These are phyloP conservation scores for Delphinella strobiligena DNA, from an alignment of 2,329 filamentous ascomycete genomes.

Conservation along the genomic window DNA sequence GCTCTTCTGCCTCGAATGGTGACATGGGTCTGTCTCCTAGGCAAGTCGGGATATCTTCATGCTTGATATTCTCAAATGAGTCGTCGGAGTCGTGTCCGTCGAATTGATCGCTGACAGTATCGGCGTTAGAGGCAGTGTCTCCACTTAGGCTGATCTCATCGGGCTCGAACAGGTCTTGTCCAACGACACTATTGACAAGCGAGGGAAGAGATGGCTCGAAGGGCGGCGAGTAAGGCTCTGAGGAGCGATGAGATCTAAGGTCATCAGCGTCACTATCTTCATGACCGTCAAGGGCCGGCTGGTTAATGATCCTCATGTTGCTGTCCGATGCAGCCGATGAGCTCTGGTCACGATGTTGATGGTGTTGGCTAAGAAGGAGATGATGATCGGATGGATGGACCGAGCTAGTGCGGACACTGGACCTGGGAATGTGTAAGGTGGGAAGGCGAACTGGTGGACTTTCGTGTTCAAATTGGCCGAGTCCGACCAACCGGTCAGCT, in stretches of 20 bases:
- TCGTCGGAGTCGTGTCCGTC: conserved; percentile 4
- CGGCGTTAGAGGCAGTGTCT: conserved; percentile 2
- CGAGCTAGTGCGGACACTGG: too few relatives aligned
- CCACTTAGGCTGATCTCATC: conserved; percentile 4
- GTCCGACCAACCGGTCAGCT: too few relatives aligned
- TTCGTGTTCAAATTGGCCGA: too few relatives aligned
- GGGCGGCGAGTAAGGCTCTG: not conserved
- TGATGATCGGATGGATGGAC: too few relatives aligned
- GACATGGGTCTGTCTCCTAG: not conserved
- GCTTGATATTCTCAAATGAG: not conserved
- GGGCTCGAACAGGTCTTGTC: not conserved
- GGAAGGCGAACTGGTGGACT: too few relatives aligned
- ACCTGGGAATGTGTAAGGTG: too few relatives aligned
- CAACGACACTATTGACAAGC: conserved; percentile 1
- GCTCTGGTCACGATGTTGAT: too few relatives aligned
- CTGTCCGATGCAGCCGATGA: too few relatives aligned
- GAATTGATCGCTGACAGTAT: conserved; percentile 4
- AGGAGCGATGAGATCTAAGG: not conserved
- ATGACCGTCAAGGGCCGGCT: not conserved
- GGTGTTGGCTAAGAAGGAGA: too few relatives aligned
- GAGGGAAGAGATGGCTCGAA: conserved; percentile 5
- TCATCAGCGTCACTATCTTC: not conserved
- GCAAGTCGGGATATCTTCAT: conserved; percentile 7
- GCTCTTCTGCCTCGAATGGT: conserved; percentile 1
- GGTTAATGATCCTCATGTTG: not conserved